Percentiles rank a stretch among this genome's conserved stretches.
Evolutionary conservation across 257 asterid genomes (phyloP).

Genomic region (Perilla frutescens): DNA sequence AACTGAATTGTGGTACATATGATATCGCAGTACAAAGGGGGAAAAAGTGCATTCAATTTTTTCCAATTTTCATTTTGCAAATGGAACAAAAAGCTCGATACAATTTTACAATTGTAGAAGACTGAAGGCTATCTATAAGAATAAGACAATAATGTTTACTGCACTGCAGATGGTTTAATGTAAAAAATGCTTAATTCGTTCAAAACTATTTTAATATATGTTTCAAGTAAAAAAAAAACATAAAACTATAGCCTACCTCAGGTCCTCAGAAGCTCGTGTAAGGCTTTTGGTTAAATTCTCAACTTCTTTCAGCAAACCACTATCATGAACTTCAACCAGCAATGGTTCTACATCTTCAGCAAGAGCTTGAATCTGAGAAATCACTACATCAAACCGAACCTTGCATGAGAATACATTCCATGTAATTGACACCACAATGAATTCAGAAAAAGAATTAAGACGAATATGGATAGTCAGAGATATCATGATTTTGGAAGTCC

Average conservation of each 20-base stretch:
- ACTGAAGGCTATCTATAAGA: neutral
- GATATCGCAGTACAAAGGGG: neutral
- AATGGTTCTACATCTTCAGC: slow-evolving; percentile 91
- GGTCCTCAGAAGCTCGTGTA: slow-evolving; percentile 84
- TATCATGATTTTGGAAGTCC: slow-evolving; percentile 23
- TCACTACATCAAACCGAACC: slow-evolving; percentile 68
- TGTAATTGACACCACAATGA: slow-evolving; percentile 11
- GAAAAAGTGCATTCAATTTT: neutral
- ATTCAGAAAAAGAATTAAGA: slow-evolving; percentile 27
- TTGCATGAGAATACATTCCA: slow-evolving; percentile 60
- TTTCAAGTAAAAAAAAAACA: slow-evolving; percentile 12
- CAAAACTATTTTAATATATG: neutral
- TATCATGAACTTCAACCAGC: slow-evolving; percentile 79
- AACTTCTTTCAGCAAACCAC: slow-evolving; percentile 90
- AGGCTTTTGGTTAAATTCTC: slow-evolving; percentile 90
- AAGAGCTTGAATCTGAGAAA: slow-evolving; percentile 93
- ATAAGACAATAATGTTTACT: neutral
- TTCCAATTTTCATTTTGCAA: neutral
- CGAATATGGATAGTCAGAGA: slow-evolving; percentile 19
- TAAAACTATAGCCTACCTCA: slow-evolving; percentile 59
- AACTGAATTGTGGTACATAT: neutral
- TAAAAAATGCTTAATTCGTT: neutral
- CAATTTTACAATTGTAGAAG: neutral
- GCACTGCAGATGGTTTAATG: neutral
- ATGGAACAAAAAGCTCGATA: slow-evolving; percentile 1